Conservation (phyloP, 2,329 filamentous ascomycete genomes). For the Microcera coccophila region DNA sequence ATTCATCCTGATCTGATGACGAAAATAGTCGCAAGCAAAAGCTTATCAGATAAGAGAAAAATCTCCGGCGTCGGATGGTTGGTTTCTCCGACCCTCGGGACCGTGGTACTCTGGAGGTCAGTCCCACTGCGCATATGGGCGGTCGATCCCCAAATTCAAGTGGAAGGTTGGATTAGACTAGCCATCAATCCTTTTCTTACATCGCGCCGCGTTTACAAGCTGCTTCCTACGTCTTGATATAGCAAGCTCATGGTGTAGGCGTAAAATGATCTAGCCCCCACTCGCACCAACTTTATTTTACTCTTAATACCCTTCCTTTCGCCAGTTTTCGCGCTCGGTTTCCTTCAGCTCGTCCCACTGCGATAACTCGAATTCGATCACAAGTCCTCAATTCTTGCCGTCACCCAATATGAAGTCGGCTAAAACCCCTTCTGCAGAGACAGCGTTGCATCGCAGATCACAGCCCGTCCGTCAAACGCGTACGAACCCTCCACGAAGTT, state of each 20-base stretch:
- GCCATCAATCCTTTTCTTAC: conserved; percentile 21
- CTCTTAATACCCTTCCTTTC: conserved; percentile 17
- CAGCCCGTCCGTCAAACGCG: conserved; percentile 64
- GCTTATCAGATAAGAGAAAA: conserved; percentile 4
- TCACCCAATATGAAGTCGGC: conserved; percentile 51
- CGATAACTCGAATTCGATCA: conserved; percentile 20
- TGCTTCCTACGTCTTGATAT: conserved; percentile 14
- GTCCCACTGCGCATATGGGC: conserved; percentile 17
- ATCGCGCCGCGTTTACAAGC: conserved; percentile 16
- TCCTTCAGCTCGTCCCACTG: conserved; percentile 21
- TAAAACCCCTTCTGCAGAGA: conserved; percentile 43
- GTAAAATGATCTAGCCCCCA: conserved; percentile 25
- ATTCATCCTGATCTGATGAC: too few relatives aligned
- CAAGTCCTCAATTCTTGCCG: conserved; percentile 27
- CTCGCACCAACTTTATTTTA: conserved; percentile 17
- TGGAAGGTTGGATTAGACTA: conserved; percentile 12
- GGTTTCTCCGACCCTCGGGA: conserved; percentile 6
- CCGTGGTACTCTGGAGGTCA: conserved; percentile 9
- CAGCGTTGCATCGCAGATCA: conserved; percentile 53
- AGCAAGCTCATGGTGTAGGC: conserved; percentile 14
- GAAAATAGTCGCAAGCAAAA: too few relatives aligned
- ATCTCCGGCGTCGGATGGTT: neutral
- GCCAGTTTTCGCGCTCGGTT: conserved; percentile 10
- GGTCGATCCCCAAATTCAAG: conserved; percentile 24
- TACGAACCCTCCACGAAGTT: conserved; percentile 58